These are phyloP conservation scores for Chrysanthemum makinoi DNA, from an alignment of 129 eudicot genomes.

Conservation along the genomic window DNA sequence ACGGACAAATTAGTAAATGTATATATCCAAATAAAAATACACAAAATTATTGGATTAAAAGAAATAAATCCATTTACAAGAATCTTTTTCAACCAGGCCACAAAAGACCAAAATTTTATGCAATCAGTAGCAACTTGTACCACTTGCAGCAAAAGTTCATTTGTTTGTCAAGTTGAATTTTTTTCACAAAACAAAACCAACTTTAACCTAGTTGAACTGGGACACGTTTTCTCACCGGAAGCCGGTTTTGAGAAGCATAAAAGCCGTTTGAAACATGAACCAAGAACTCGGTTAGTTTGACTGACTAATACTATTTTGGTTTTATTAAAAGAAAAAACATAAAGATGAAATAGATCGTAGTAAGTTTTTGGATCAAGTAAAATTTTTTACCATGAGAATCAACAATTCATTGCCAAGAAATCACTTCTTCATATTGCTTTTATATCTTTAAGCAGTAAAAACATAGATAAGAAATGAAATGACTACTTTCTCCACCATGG, in stretches of 20 bases:
- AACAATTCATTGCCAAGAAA: too few relatives aligned
- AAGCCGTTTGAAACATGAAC: too few relatives aligned
- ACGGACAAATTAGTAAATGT: conserved; percentile 24
- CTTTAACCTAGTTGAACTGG: too few relatives aligned
- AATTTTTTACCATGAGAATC: too few relatives aligned
- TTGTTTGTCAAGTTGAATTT: neutral
- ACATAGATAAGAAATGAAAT: neutral
- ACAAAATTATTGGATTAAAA: neutral
- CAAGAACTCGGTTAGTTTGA: too few relatives aligned
- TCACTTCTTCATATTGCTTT: too few relatives aligned
- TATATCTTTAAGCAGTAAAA: neutral
- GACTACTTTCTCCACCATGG: too few relatives aligned
- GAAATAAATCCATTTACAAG: neutral
- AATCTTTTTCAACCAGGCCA: conserved; percentile 11
- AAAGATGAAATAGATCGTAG: too few relatives aligned
- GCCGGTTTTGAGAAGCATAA: neutral
- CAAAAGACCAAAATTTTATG: conserved; percentile 13
- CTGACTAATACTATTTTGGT: too few relatives aligned
- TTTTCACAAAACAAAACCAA: neutral
- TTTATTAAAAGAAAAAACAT: too few relatives aligned
- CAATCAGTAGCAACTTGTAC: conserved; percentile 10
- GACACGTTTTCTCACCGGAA: too few relatives aligned
- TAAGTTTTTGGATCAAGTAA: too few relatives aligned
- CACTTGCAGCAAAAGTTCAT: conserved; percentile 23
- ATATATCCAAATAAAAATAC: neutral